Base-by-base conservation (phyloP, 2,329 filamentous ascomycete species). In the Talaromyces sp. region DNA sequence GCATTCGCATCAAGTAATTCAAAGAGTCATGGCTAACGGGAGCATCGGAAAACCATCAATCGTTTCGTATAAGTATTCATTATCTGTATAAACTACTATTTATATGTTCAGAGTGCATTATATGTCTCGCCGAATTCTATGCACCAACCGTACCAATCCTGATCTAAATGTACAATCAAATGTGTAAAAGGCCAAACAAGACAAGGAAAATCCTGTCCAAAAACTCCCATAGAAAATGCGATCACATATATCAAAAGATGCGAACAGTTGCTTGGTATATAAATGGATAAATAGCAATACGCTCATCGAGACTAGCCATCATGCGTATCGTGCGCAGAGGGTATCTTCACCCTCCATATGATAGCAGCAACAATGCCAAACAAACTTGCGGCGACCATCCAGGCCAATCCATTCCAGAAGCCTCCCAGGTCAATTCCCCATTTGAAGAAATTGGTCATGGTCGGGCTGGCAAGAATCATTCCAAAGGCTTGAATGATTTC, bases 361-460 rank as follows among this genome's bases (percentile, higher is more conserved):
- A 63, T 59, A 32, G 53, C 28, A 19, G 53, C 63, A 30, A 64
- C 61, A 39, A 64, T 33, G 42, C 57, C 64, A 64, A 77, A 77
- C 22, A 75, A 62, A 1, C 68, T 61, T 28, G 73, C 70, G 2
- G 73, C 75, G 62, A 76, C 72, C 67, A 78, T 73, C 72, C 77
- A 83, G 0, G 81, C 80, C 42, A 82, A 62, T 6, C 81, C 81
- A 39, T 81, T 72, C 80, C 80, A 82, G 5, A 69, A 63, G 4
- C 75, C 75, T 1, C 80, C 81, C 8, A 81, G 60, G 11, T 77
- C 72, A 60, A 83, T 72, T 0, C 80, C 81, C 60, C 77, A 69
- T 33, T 79, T 75, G 62, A 83, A 82, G 15, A 80, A 68, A 9
- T 72, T 69, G 2, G 79, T 80, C 47, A 82, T 73, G 4, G 78